Base-by-base conservation (phyloP, 495 filamentous ascomycete genomes). In the Filosporella fistucella region DNA sequence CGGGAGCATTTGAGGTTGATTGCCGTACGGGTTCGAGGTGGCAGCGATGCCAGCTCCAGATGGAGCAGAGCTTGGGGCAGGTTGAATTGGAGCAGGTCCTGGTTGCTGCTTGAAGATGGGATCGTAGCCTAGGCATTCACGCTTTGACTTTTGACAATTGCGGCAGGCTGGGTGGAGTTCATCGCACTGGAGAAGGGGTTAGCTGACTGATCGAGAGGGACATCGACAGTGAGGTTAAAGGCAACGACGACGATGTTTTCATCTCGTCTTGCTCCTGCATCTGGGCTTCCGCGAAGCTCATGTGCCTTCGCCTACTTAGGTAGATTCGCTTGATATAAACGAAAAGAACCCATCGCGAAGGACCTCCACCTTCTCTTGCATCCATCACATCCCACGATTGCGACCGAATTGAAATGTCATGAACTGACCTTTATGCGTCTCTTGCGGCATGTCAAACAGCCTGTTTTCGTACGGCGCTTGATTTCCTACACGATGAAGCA, bases 61-160 rank as follows among this genome's bases (percentile, higher is more conserved):
- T 24, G 59, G 55, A 28, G 51, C 61, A 57, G 63, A 55, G 63
- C 55, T 60, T 56, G 50, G 65, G 9, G 66, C 85, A 51, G 88
- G 86, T 63, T 91, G 88, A 53, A 94, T 89, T 42, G 81, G 76
- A 33, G 86, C 74, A 13, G 88, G 86, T 16, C 82, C 81, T 39
- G 86, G 82, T 58, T 90, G 86, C 58, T 84, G 79, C 66, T 95
- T 94, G 72, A 98, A 98, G 51, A 97, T 94, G 29, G 93, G 93
- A 63, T 98, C 93, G 80, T 98, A 98, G 36, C 93, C 93, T 41
- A 95, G 66, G 63, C 93, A 98, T 61, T 97, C 93, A 57, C 93
- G 87, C 67, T 96, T 97, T 60, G 89, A 96, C 68, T 96, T 98
- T 62, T 91, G 85, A 69, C 93, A 98, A 67, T 98, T 98, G 60